phyloP scores from a whole-genome alignment of 331 rosid species.

The Pyracantha coccinea region DNA sequence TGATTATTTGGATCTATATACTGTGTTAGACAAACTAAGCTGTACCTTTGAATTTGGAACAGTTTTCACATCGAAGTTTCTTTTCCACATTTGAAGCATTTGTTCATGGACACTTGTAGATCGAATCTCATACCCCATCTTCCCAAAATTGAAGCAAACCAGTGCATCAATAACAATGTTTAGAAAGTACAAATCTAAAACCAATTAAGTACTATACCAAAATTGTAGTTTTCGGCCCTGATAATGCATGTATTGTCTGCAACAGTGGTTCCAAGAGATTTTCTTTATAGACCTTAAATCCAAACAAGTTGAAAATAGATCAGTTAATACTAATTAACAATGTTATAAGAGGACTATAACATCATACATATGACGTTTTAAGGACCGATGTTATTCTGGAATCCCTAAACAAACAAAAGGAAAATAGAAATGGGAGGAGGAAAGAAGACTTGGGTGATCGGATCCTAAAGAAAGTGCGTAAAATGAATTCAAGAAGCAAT shows the following conservation, averaged over 20 bases:
- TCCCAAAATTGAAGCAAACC: constrained; percentile 17
- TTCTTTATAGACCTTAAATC: constrained; percentile 73
- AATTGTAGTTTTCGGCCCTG: constrained; percentile 79
- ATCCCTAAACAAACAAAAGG: neutral
- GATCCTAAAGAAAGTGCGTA: neutral
- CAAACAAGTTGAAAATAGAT: constrained; percentile 5
- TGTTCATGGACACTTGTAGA: constrained; percentile 78
- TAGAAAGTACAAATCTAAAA: neutral
- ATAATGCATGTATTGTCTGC: constrained; percentile 67
- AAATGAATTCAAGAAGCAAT: neutral
- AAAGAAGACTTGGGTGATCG: neutral
- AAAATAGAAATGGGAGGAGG: neutral
- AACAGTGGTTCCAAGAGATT: constrained; percentile 79
- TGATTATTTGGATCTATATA: neutral
- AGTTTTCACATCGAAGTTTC: constrained; percentile 60
- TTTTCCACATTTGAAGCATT: constrained; percentile 91
- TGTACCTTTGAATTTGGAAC: constrained; percentile 75
- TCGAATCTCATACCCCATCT: constrained; percentile 95
- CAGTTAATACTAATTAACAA: neutral
- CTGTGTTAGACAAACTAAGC: neutral
- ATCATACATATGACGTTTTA: neutral
- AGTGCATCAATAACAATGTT: neutral
- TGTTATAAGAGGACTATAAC: neutral
- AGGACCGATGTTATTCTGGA: neutral
- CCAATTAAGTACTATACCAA: constrained; percentile 30